Evolutionary conservation across 2,329 filamentous ascomycete species (phyloP).

Genomic region (Penicillium palitans): DNA sequence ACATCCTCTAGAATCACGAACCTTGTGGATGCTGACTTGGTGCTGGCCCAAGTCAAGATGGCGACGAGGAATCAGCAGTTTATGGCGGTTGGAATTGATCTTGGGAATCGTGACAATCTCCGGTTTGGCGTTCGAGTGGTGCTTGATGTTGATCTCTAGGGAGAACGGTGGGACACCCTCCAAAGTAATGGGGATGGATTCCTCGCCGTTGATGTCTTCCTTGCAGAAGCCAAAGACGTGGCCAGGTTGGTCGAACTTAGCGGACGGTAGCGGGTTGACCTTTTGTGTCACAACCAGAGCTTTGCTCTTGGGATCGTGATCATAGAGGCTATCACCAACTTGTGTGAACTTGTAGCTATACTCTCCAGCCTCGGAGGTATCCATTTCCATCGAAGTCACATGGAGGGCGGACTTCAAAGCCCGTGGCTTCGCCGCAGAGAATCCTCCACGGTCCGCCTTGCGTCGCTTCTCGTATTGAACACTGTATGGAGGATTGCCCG

Average conservation of each 20-base stretch:
- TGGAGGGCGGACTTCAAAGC: constrained; percentile 75
- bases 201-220: constrained; percentile 76
- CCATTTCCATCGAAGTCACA: constrained; percentile 77
- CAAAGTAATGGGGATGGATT: constrained; percentile 82
- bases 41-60: constrained; percentile 87
- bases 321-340: constrained; percentile 83
- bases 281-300: constrained; percentile 74
- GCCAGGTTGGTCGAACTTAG: constrained; percentile 78
- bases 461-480: constrained; percentile 79
- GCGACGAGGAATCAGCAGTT: constrained; percentile 79
- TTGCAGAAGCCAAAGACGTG: constrained; percentile 96
- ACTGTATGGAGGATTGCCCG: constrained; percentile 78
- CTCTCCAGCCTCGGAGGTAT: constrained; percentile 76
- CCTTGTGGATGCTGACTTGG: constrained; percentile 82
- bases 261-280: constrained; percentile 80
- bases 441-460: constrained; percentile 67
- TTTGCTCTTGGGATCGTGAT: constrained; percentile 66
- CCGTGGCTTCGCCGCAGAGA: constrained; percentile 65
- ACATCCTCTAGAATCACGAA: constrained; percentile 84
- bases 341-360: constrained; percentile 86
- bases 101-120: constrained; percentile 80
- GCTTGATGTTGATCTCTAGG: constrained; percentile 89
- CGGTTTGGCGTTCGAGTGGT: constrained; percentile 75
- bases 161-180: constrained; percentile 84
- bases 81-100: constrained; percentile 71